Percentiles rank a stretch among this genome's conserved stretches.
Evolutionary conservation across 176 grass and related monocot genomes (phyloP).

Genomic region (Ensete glaucum): DNA sequence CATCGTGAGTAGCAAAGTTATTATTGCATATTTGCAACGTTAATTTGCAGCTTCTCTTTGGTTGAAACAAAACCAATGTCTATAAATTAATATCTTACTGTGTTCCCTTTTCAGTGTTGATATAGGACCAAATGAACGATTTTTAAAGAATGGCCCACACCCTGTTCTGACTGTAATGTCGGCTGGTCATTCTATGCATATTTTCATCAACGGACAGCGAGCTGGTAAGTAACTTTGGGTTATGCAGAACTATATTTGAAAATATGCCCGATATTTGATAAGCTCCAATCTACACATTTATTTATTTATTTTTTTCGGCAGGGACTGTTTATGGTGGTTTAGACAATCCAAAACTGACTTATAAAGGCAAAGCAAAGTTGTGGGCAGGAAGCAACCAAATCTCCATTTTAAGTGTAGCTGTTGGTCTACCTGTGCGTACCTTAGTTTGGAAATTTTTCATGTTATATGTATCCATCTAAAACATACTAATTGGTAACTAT

Average conservation of each 20-base stretch:
- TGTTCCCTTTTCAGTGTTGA: constrained; percentile 37
- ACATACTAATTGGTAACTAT: too few relatives aligned
- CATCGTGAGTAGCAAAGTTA: constrained; percentile 45
- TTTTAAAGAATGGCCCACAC: constrained; percentile 49
- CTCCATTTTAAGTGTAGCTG: constrained; percentile 74
- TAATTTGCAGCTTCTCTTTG: neutral
- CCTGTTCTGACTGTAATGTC: constrained; percentile 59
- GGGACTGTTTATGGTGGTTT: constrained; percentile 52
- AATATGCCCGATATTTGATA: neutral
- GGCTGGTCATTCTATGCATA: constrained; percentile 69
- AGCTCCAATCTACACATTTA: neutral
- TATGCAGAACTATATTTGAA: neutral
- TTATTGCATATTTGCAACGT: neutral
- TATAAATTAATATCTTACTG: neutral
- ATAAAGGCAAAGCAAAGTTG: constrained; percentile 47
- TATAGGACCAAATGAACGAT: constrained; percentile 57
- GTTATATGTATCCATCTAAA: too few relatives aligned
- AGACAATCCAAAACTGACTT: constrained; percentile 53
- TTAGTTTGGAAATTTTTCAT: neutral
- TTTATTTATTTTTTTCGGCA: constrained; percentile 6
- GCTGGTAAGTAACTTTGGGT: constrained; percentile 6
- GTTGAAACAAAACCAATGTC: neutral
- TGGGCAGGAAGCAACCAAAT: constrained; percentile 92
- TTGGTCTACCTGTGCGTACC: constrained; percentile 67
- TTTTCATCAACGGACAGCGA: constrained; percentile 76